Percentiles rank a stretch among this genome's conserved stretches.
Evolutionary conservation across 805 yeast species (phyloP).

Genomic region (Ascoidea tarda): DNA sequence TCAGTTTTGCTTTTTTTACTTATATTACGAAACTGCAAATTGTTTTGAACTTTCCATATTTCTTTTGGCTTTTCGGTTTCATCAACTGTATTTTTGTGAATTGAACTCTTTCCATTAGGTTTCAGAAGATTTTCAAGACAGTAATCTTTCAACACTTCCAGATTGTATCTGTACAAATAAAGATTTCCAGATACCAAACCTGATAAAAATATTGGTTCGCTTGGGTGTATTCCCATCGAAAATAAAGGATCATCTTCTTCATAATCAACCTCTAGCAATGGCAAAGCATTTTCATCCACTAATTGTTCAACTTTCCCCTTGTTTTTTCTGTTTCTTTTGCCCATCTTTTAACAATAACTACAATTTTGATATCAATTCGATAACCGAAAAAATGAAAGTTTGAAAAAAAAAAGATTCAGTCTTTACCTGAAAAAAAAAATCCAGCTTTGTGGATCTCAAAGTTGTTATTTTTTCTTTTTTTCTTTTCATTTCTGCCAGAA

Average conservation of each 20-base stretch:
- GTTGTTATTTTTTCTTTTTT: too few species aligned
- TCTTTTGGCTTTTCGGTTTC: constrained; percentile 10
- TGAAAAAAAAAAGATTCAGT: too few species aligned
- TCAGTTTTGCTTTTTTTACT: constrained; percentile 11
- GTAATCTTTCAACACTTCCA: constrained; percentile 25
- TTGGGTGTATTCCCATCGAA: constrained; percentile 67
- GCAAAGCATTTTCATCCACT: neutral
- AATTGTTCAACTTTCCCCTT: too few species aligned
- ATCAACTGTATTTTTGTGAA: constrained; percentile 2
- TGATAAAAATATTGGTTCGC: constrained; percentile 41
- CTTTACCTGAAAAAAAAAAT: too few species aligned
- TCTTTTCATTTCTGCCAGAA: too few species aligned
- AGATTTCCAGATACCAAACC: constrained; percentile 82
- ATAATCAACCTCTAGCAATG: neutral
- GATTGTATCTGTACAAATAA: constrained; percentile 43
- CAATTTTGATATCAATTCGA: too few species aligned
- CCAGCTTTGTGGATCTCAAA: too few species aligned
- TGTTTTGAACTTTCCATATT: too few species aligned
- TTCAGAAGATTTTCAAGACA: constrained; percentile 11
- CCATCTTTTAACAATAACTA: neutral
- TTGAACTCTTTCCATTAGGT: constrained; percentile 15
- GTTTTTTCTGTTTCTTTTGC: neutral
- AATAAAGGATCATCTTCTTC: constrained; percentile 48
- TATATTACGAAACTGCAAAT: neutral
- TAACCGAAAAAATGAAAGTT: too few species aligned